Percentiles rank a stretch among this genome's conserved stretches.
These are phyloP conservation scores for Carex myosuroides DNA, from an alignment of 176 grass and related monocot species.

Conservation along the genomic window DNA sequence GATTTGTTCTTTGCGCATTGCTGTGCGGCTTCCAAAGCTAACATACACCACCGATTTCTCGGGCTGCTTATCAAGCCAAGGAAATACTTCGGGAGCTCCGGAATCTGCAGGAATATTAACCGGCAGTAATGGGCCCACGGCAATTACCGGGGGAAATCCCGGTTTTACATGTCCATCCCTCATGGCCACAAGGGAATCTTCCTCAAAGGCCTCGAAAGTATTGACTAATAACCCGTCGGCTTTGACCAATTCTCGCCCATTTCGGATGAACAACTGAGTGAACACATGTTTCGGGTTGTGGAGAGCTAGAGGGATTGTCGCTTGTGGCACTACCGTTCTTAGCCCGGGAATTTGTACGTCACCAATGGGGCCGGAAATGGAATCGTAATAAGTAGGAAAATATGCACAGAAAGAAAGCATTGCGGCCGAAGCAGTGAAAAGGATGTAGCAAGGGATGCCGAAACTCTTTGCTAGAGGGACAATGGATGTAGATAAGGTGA, in stretches of 20 bases:
- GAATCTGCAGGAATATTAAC: background rate
- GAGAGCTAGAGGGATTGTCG: constrained; percentile 35
- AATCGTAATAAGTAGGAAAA: constrained; percentile 39
- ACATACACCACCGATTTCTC: constrained; percentile 63
- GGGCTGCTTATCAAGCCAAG: constrained; percentile 56
- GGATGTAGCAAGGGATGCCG: constrained; percentile 42
- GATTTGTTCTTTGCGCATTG: constrained; percentile 36
- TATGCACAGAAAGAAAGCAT: constrained; percentile 53
- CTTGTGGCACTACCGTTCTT: constrained; percentile 21
- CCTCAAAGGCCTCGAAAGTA: constrained; percentile 41
- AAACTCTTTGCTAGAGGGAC: constrained; percentile 28
- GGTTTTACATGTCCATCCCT: constrained; percentile 1
- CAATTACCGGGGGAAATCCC: constrained; percentile 35
- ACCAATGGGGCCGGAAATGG: background rate
- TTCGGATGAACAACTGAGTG: constrained; percentile 51
- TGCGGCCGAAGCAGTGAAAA: constrained; percentile 51
- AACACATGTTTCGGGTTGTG: constrained; percentile 57
- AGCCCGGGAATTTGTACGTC: constrained; percentile 47
- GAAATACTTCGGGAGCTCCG: background rate
- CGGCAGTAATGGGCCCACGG: constrained; percentile 31
- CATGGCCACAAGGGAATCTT: constrained; percentile 31
- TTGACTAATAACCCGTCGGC: constrained; percentile 44
- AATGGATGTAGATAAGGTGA: constrained; percentile 23
- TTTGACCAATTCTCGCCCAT: constrained; percentile 23
- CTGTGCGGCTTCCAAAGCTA: constrained; percentile 61